These are phyloP conservation scores for Aspergillus aculeatinus DNA, from an alignment of 2,329 filamentous ascomycete genomes.

Conservation along the genomic window DNA sequence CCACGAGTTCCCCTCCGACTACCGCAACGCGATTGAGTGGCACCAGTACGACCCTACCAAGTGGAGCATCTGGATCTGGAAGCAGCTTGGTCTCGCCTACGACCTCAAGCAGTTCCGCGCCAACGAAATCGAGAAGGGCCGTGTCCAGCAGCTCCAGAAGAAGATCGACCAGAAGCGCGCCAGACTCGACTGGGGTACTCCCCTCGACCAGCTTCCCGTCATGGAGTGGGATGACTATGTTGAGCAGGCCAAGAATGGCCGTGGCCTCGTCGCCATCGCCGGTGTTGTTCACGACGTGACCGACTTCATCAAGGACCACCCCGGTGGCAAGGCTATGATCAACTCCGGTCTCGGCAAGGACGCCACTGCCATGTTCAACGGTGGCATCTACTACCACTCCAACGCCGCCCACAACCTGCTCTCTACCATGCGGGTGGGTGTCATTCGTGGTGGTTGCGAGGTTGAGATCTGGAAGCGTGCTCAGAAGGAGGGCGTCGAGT, in stretches of 20 bases:
- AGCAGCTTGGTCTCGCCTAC: slow-evolving; percentile 78
- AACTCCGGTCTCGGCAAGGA: slow-evolving; percentile 80
- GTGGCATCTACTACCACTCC: slow-evolving; percentile 84
- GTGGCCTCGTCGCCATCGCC: slow-evolving; percentile 72
- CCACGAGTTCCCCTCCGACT: slow-evolving; percentile 90
- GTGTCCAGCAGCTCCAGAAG: slow-evolving; percentile 86
- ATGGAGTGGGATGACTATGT: slow-evolving; percentile 86
- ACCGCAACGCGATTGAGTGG: slow-evolving; percentile 89
- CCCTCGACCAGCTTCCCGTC: slow-evolving; percentile 80
- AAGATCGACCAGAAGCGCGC: slow-evolving; percentile 86
- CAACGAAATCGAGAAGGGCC: slow-evolving; percentile 92
- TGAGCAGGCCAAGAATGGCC: slow-evolving; percentile 72
- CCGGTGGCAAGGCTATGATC: slow-evolving; percentile 87
- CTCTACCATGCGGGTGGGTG: slow-evolving; percentile 83
- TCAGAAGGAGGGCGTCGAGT: slow-evolving; percentile 73
- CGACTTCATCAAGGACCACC: slow-evolving; percentile 83
- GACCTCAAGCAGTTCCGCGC: slow-evolving; percentile 87
- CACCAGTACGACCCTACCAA: slow-evolving; percentile 91
- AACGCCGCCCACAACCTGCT: slow-evolving; percentile 88
- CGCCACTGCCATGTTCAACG: slow-evolving; percentile 87
- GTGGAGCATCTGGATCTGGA: slow-evolving; percentile 83
- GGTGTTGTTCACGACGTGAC: slow-evolving; percentile 84
- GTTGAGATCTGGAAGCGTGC: slow-evolving; percentile 92
- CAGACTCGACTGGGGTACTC: slow-evolving; percentile 80
- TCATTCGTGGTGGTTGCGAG: slow-evolving; percentile 81